These are phyloP conservation scores for Cyberlindnera galapagoensis DNA, from an alignment of 805 yeast species.

Conservation along the genomic window DNA sequence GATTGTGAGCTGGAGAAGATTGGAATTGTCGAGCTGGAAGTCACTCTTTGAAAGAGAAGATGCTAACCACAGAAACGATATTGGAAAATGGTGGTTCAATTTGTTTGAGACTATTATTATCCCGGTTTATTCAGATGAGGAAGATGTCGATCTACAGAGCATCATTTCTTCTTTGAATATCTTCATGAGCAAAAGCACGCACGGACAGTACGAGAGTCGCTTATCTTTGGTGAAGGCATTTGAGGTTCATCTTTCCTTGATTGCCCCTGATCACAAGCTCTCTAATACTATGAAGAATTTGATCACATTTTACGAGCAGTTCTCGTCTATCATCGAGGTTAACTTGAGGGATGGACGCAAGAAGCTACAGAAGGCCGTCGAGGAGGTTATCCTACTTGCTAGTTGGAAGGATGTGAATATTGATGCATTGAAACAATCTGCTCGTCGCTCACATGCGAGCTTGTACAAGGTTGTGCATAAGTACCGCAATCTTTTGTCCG, in stretches of 20 bases:
- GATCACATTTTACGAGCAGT: conserved; percentile 61
- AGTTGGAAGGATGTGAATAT: conserved; percentile 97
- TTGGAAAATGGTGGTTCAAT: conserved; percentile 90
- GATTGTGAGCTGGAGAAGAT: conserved; percentile 85
- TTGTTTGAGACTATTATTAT: conserved; percentile 74
- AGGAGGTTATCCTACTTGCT: conserved; percentile 81
- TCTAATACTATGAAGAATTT: conserved; percentile 48
- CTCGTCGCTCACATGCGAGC: conserved; percentile 78
- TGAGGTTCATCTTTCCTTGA: conserved; percentile 38
- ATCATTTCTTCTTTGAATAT: conserved; percentile 58
- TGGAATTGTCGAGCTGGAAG: conserved; percentile 85
- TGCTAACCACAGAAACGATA: conserved; percentile 33
- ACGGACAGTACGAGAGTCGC: conserved; percentile 66
- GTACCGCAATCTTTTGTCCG: conserved; percentile 58
- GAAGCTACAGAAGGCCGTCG: conserved; percentile 66
- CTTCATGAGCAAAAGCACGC: conserved; percentile 67
- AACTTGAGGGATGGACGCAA: conserved; percentile 41
- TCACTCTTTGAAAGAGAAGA: conserved; percentile 65
- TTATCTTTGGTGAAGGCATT: conserved; percentile 61
- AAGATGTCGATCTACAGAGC: conserved; percentile 27
- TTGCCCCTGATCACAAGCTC: conserved; percentile 26
- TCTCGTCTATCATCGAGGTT: conserved; percentile 41
- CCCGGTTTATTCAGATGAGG: conserved; percentile 31
- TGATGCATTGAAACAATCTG: conserved; percentile 90
- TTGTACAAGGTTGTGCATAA: conserved; percentile 80